Evolutionary conservation across 2,329 filamentous ascomycete species (phyloP), one percentile per base, ranked within the genome.

Genomic region (Cladophialophora immunda): DNA sequence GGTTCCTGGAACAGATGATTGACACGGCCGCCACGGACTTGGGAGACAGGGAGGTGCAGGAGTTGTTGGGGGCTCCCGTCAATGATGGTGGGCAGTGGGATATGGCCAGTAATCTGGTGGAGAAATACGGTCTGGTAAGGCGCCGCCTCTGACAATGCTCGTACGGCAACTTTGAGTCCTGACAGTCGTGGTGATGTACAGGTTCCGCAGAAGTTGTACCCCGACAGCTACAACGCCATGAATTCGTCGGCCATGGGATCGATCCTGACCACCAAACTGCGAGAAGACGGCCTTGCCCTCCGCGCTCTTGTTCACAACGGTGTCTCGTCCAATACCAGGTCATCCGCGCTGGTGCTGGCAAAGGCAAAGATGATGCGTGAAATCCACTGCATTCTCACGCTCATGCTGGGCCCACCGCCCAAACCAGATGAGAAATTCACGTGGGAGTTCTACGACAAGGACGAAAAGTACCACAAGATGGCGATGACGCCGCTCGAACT

Each of bases 1-100:
- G 87, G 82, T 97, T 96, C 81, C 85, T 97, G 19, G 92, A 96
- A 79, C 90, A 92, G 74, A 87, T 94, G 68, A 86, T 97, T 63
- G 88, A 92, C 69, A 96, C 93, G 0, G 85, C 87, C 0, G 81
- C 83, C 59, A 85, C 93, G 73, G 87, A 90, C 36, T 83, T 96
- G 1, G 91, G 94, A 71, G 85, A 89, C 25, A 82, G 93, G 9
- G 80, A 96, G 3, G 84, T 97, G 2, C 90, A 93, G 76, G 85
- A 85, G 3, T 80, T 97, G 3, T 81, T 94, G 30, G 80, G 81
- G 0, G 84, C 86, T 25, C 90, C 92, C 0, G 88, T 95, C 4
- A 87, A 86, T 7, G 93, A 97, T 75, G 93, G 93, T 30, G 93
- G 93, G 0, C 92, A 96, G 78, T 96, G 92, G 92, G 92, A 96